These are phyloP conservation scores for Cyclanthera cordifolia DNA, from an alignment of 306 rosid species.

Conservation along the genomic window DNA sequence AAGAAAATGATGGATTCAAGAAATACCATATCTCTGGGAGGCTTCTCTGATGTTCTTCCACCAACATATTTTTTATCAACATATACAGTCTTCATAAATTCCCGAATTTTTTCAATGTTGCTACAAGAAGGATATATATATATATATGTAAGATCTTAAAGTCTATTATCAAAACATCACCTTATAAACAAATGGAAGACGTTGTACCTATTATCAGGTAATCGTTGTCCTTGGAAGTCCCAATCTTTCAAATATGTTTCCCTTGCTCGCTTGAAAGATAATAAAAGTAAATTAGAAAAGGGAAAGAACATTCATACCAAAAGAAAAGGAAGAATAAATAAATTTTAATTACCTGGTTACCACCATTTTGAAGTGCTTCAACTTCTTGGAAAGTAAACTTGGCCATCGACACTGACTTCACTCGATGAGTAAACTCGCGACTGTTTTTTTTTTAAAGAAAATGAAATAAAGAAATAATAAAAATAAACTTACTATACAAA, in stretches of 20 bases:
- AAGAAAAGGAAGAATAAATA: slow-evolving; percentile 4
- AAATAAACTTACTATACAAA: background rate
- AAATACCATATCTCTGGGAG: slow-evolving; percentile 76
- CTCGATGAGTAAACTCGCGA: slow-evolving; percentile 97
- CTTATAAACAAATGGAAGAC: slow-evolving; percentile 11
- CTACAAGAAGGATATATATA: slow-evolving; percentile 42
- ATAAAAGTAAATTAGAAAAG: slow-evolving; percentile 18
- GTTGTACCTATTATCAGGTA: slow-evolving; percentile 65
- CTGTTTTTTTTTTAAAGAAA: slow-evolving; percentile 25
- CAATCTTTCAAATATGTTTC: slow-evolving; percentile 68
- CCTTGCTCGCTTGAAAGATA: slow-evolving; percentile 65
- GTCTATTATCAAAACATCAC: background rate
- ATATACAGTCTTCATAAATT: slow-evolving; percentile 66
- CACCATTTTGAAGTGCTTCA: slow-evolving; percentile 80
- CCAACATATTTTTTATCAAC: slow-evolving; percentile 60
- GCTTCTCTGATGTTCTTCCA: slow-evolving; percentile 49
- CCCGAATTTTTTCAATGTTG: slow-evolving; percentile 62
- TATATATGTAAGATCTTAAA: slow-evolving; percentile 2
- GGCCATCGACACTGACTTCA: slow-evolving; percentile 92
- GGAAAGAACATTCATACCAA: slow-evolving; percentile 13
- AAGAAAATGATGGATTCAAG: slow-evolving; percentile 7
- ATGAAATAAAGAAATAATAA: background rate
- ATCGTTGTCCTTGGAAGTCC: slow-evolving; percentile 75
- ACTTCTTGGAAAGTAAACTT: slow-evolving; percentile 87
- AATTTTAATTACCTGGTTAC: slow-evolving; percentile 62